A percentile compares a stretch with the other conserved stretches of the same genome.
phyloP scores from a whole-genome alignment of 2,329 filamentous ascomycete genomes.

The Cercospora janseana region DNA sequence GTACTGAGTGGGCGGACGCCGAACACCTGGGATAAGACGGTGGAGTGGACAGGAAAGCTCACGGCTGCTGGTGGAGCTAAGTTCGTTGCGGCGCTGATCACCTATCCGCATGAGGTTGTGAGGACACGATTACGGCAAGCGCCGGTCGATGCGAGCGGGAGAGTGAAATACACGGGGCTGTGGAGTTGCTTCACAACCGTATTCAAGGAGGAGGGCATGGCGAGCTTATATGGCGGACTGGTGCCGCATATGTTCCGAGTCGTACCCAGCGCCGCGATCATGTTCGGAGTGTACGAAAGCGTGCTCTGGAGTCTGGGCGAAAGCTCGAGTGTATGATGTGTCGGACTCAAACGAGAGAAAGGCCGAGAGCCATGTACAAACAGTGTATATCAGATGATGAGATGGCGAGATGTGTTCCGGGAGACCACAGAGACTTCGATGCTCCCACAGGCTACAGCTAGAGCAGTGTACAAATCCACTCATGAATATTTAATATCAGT shows the following conservation, averaged over 20 bases:
- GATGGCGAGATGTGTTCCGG: background rate
- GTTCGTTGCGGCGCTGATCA: slow-evolving; percentile 75
- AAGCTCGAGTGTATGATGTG: slow-evolving; percentile 41
- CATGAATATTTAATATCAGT: background rate
- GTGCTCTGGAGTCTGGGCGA: slow-evolving; percentile 50
- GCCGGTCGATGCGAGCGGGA: slow-evolving; percentile 54
- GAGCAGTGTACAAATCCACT: slow-evolving; percentile 11
- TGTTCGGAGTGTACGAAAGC: slow-evolving; percentile 82
- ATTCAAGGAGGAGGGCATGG: slow-evolving; percentile 83
- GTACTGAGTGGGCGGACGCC: slow-evolving; percentile 59
- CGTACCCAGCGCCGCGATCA: slow-evolving; percentile 89
- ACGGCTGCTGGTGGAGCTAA: slow-evolving; percentile 81
- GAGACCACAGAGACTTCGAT: background rate
- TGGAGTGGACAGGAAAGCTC: slow-evolving; percentile 76
- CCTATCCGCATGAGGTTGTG: slow-evolving; percentile 91
- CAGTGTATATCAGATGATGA: slow-evolving; percentile 6
- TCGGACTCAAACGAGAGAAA: background rate
- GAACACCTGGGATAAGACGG: slow-evolving; percentile 69
- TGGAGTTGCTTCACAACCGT: slow-evolving; percentile 85
- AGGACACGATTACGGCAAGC: slow-evolving; percentile 82
- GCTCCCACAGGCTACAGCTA: too few relatives aligned
- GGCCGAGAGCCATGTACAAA: slow-evolving; percentile 8
- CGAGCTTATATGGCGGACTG: slow-evolving; percentile 82
- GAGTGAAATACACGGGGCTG: slow-evolving; percentile 82
- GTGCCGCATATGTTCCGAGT: slow-evolving; percentile 89